A percentile compares a stretch with the other conserved stretches of the same genome.
Evolutionary conservation across 2,329 filamentous ascomycete genomes (phyloP).

Genomic region (Diaporthe sp.): DNA sequence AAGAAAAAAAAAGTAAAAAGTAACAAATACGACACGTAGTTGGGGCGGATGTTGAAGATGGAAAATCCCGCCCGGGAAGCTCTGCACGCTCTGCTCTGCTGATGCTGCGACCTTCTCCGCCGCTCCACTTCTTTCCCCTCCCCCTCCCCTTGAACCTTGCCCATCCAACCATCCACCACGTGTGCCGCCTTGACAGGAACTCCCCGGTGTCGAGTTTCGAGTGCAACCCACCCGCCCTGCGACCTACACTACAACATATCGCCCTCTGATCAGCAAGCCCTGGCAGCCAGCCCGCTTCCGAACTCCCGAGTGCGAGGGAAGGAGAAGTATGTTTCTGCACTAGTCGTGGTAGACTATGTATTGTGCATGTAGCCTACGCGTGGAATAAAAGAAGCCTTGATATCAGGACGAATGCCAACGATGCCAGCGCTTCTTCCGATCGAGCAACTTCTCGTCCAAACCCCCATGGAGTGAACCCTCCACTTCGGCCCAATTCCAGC

Average conservation of each 20-base stretch:
- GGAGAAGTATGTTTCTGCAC: background rate
- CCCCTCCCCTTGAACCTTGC: constrained; percentile 19
- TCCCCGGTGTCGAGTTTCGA: background rate
- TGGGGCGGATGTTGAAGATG: background rate
- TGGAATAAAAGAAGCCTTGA: too few species aligned
- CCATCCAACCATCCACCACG: constrained; percentile 33
- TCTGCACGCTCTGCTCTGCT: background rate
- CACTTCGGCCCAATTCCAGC: background rate
- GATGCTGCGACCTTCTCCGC: constrained; percentile 11
- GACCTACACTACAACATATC: background rate
- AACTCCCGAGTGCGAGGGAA: constrained; percentile 4
- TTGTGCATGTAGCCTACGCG: too few species aligned
- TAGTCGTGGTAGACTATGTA: background rate
- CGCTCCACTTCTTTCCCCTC: constrained; percentile 8
- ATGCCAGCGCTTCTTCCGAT: background rate
- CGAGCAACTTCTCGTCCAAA: background rate
- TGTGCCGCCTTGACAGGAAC: constrained; percentile 29
- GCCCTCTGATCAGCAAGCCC: background rate
- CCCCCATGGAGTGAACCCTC: background rate
- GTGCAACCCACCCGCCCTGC: constrained; percentile 16
- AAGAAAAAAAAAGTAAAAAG: background rate
- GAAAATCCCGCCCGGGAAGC: background rate
- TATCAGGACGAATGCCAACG: background rate
- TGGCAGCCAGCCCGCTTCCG: constrained; percentile 8
- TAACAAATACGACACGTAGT: background rate